A percentile compares a stretch with the other conserved stretches of the same genome.
These are phyloP conservation scores for Posidonia oceanica DNA, from an alignment of 116 monocot genomes.

Conservation along the genomic window DNA sequence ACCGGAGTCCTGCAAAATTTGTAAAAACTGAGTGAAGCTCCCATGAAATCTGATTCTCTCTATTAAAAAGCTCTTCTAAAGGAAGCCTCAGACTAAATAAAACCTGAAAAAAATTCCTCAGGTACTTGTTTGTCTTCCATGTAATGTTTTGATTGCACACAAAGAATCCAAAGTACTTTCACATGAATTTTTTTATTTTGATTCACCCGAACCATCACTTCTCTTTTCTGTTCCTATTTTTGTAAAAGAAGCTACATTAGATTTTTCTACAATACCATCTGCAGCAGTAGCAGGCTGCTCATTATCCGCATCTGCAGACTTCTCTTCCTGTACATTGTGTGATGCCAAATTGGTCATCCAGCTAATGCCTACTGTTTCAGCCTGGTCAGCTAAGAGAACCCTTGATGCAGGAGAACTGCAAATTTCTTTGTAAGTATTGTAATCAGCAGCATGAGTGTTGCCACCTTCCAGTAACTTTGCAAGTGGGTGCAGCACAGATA, in stretches of 20 bases:
- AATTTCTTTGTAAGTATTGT: constrained; percentile 69
- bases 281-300: neutral
- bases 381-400: constrained; percentile 71
- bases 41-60: too few species aligned
- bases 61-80: too few species aligned
- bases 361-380: constrained; percentile 46
- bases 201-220: neutral
- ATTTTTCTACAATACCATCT: neutral
- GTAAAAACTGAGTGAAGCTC: too few species aligned
- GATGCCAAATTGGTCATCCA: constrained; percentile 20
- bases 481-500: constrained; percentile 69
- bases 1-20: too few species aligned
- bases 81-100: too few species aligned
- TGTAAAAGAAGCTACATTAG: too few species aligned
- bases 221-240: too few species aligned
- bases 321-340: neutral
- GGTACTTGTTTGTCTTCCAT: neutral
- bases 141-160: neutral
- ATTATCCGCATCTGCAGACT: neutral
- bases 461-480: constrained; percentile 68
- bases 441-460: constrained; percentile 51
- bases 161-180: neutral
- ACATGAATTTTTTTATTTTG: neutral
- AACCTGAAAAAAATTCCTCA: neutral
- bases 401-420: constrained; percentile 47